Evolutionary conservation across 2,329 filamentous ascomycete genomes (phyloP), one percentile per base, ranked within the genome.

Genomic region (Cladosporium sp.): DNA sequence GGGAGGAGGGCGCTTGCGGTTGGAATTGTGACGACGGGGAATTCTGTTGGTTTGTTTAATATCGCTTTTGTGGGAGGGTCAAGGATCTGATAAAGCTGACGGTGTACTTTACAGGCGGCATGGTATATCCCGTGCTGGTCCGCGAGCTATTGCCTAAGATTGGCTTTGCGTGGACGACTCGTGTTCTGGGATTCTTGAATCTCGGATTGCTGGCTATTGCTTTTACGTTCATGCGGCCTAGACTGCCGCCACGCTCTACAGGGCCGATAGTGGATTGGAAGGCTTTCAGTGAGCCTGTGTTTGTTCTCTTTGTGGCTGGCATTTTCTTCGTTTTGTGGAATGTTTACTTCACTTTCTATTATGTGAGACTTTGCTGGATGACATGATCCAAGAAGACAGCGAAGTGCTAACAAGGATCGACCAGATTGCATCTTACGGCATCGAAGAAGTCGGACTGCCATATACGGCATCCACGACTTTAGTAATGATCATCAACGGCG

Each of bases 111-210:
- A 10, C 23, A 63, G 89, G 89, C 0, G 88, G 88, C 0, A 77
- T 90, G 25, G 80, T 90, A 2, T 91, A 88, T 71, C 88, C 89
- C 0, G 79, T 85, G 1, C 72, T 83, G n/a, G 78, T 80, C 1
- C 72, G 78, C 18, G 82, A 86, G 63, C 76, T 90, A 13, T 76
- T 89, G 1, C 85, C 87, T 0, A 79, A 78, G 21, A 77, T 90
- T 3, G 88, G 88, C 0, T 90, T 89, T 70, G 80, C 81, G 0
- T 90, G 88, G 87, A 88, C 88, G 0, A 82, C 89, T n/a, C 80
- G 88, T 0, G 81, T 84, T 0, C 81, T 89, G 67, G 88, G 84
- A 0, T 83, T 91, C 60, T 81, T 90, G 34, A 85, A 86, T 28
- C 68, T 89, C 1, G 81, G 77, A 0, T 59, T 77, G 0, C 74